Base-by-base conservation (phyloP, 1,139 yeast genomes). In the Pichia sp. region DNA sequence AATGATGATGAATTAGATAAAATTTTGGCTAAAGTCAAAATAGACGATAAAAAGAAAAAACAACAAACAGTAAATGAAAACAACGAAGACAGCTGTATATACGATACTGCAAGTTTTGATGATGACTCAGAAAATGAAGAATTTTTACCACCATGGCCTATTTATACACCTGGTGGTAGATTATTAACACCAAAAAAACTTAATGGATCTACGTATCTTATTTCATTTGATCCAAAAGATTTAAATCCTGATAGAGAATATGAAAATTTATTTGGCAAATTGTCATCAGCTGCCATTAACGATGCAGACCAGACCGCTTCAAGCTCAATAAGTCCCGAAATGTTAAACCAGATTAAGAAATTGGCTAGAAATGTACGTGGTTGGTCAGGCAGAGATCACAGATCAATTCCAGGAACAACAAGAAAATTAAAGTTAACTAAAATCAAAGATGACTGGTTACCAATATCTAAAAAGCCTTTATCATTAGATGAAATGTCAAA, bases 211-310 rank as follows among this genome's bases (percentile, higher is more conserved):
- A 50, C 69, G 34, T 64, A 67, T 6, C 62, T 75, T 35, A 64
- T 80, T 30, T 68, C 71, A 11, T 61, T 80, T 7, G 69, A 76
- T 38, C 61, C 72, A 4, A 76, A 74, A 47, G 76, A 80, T 50
- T 68, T 87, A 39, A 95, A 87, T 59, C 86, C 95, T 3, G 95
- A 87, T 56, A 76, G 77, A 39, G 97, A 87, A 58, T 81, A 85
- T 59, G 75, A 78, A 44, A 70, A 73, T 48, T 65, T 87, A 40
- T 87, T 87, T 65, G 96, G 94, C 6, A 80, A 82, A 52, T 64
- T 85, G 10, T 82, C 92, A 0, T 61, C 74, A 12, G 84, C 81
- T 38, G 78, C 85, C 0, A 70, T 84, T 16, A 83, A 80, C 44
- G 92, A 83, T 61, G 90, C 87, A 0, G 86, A 83, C 53, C 73